These are phyloP conservation scores for Keqinozyma sinolaborantium DNA, from an alignment of 1,139 yeast species.

Conservation along the genomic window DNA sequence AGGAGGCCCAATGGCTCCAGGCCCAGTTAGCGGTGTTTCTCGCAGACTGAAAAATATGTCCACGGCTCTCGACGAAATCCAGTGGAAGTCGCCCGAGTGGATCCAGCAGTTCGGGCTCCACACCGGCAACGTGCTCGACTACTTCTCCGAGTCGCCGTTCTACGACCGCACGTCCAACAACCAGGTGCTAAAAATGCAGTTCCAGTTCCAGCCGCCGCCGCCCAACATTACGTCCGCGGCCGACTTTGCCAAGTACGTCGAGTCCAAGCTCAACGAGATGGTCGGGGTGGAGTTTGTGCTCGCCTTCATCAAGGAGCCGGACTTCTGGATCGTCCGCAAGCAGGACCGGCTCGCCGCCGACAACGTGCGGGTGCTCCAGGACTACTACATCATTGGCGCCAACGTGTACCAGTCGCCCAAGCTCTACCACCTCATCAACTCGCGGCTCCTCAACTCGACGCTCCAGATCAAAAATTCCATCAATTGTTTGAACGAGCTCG, in stretches of 20 bases:
- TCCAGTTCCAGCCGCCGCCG: constrained; percentile 71
- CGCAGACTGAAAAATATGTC: constrained; percentile 6
- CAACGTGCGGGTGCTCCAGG: constrained; percentile 52
- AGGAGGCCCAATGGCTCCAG: constrained; percentile 56
- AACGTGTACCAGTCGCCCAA: constrained; percentile 89
- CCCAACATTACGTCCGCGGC: constrained; percentile 22
- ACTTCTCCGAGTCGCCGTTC: constrained; percentile 90
- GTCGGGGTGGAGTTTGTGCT: constrained; percentile 83
- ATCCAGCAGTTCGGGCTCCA: constrained; percentile 83
- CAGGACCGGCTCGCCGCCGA: constrained; percentile 60
- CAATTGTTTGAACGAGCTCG: constrained; percentile 31
- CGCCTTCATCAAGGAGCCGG: constrained; percentile 77
- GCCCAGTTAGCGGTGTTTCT: constrained; percentile 24
- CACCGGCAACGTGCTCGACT: constrained; percentile 87
- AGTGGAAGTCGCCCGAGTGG: constrained; percentile 98
- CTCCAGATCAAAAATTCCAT: constrained; percentile 35
- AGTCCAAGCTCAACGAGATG: constrained; percentile 67
- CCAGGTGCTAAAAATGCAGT: constrained; percentile 93
- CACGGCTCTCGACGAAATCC: constrained; percentile 72
- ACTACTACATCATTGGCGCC: constrained; percentile 87
- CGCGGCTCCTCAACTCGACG: constrained; percentile 36
- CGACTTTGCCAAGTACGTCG: constrained; percentile 39
- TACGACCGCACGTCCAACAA: constrained; percentile 92
- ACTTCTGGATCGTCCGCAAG: constrained; percentile 85
- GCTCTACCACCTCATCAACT: constrained; percentile 35